phyloP scores from a whole-genome alignment of 1,284 basidiomycete genomes.

The Cutaneotrichosporon cyanovorans region DNA sequence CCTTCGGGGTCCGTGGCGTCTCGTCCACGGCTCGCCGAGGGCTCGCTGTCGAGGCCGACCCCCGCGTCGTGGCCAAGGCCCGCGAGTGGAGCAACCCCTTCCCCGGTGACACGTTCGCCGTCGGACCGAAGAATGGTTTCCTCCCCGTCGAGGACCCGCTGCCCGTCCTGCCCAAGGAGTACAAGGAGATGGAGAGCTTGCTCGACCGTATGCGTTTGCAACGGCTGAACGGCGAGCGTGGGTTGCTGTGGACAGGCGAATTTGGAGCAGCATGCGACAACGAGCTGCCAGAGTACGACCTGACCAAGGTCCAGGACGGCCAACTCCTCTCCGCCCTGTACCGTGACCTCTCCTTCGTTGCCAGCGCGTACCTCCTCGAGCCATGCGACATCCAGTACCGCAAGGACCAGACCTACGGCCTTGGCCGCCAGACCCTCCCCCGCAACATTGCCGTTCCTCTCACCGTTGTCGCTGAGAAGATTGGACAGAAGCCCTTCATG shows the following conservation, averaged over 20 bases:
- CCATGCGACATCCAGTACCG: constrained; percentile 18
- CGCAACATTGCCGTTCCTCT: constrained; percentile 18
- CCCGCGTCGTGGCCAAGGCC: background rate
- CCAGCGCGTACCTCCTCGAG: constrained; percentile 16
- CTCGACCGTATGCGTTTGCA: constrained; percentile 17
- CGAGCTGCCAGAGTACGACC: constrained; percentile 16
- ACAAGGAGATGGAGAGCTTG: constrained; percentile 14
- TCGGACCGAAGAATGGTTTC: constrained; percentile 16
- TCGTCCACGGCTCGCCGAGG: background rate
- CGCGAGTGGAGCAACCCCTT: constrained; percentile 14
- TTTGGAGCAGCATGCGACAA: constrained; percentile 12
- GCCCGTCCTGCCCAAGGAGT: constrained; percentile 12
- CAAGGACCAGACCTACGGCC: constrained; percentile 15
- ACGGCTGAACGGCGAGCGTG: constrained; percentile 8
- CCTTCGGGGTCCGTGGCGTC: background rate
- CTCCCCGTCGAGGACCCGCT: constrained; percentile 15
- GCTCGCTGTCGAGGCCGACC: constrained; percentile 3
- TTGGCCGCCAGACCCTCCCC: constrained; percentile 17
- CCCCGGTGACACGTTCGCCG: constrained; percentile 12
- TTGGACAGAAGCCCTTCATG: constrained; percentile 20
- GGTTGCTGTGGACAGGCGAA: constrained; percentile 13
- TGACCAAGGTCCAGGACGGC: constrained; percentile 11
- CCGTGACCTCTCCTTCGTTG: constrained; percentile 19
- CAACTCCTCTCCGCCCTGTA: constrained; percentile 15
- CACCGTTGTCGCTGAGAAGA: constrained; percentile 11